phyloP scores from a whole-genome alignment of 108 stramenopile species.

The Parietichytrium sp. region DNA sequence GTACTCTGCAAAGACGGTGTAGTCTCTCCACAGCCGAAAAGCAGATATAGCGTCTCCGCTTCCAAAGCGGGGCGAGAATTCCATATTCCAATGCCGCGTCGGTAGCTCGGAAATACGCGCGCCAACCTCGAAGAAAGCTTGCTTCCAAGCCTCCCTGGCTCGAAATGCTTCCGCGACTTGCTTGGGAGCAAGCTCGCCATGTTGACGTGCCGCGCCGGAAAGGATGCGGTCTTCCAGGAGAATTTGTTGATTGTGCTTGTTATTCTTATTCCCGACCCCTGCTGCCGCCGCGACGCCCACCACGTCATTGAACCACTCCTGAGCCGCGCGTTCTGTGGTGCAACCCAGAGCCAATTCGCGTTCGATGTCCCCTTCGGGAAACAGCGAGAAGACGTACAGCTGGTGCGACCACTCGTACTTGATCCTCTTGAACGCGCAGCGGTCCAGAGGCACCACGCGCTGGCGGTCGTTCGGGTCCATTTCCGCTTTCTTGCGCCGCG shows the following conservation, averaged over 20 bases:
- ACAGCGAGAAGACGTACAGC: not conserved
- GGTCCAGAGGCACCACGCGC: slow-evolving; percentile 17
- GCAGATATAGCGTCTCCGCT: slow-evolving; percentile 19
- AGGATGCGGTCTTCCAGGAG: no score
- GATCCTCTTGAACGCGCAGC: not conserved
- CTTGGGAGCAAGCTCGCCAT: not conserved
- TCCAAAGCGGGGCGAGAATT: not conserved
- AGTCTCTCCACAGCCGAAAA: not conserved
- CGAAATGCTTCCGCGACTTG: not conserved
- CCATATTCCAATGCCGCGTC: not conserved
- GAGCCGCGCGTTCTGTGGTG: not conserved
- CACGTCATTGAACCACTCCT: not conserved
- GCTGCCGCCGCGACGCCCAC: slow-evolving; percentile 13
- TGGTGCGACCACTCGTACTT: not conserved
- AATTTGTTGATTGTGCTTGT: no score
- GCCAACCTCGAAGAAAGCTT: slow-evolving; percentile 23
- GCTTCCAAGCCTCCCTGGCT: slow-evolving; percentile 6
- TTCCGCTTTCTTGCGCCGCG: no score
- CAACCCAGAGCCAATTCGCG: not conserved
- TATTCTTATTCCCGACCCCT: no score
- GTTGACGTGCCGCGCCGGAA: no score
- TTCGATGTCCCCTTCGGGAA: not conserved
- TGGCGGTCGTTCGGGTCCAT: no score
- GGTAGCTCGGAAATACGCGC: not conserved
- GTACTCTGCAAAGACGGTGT: not conserved